Base-by-base conservation (phyloP, 176 grass and related monocot species). In the Oryza meridionalis region DNA sequence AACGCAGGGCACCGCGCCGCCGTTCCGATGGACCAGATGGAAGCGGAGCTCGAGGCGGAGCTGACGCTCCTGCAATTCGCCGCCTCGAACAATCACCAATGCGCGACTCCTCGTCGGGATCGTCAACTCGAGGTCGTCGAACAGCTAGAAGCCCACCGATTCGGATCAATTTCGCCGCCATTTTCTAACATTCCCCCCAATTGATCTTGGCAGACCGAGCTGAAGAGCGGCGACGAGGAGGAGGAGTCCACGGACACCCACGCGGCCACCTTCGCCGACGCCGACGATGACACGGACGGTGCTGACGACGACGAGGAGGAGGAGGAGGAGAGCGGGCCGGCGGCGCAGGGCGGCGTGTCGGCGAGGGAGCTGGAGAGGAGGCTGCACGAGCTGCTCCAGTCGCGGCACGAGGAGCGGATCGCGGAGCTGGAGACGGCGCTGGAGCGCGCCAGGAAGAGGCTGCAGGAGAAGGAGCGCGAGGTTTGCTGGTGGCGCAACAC, bases 401-500 rank as follows among this genome's bases (percentile, higher is more conserved):
- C 82, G 1, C 90, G 78, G 78, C 93, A 96, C 77, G 83, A 90
- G 73, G 86, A 93, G 71, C 82, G 96, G 82, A 99, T 99, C 76
- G 84, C 78, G 21, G 89, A 99, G 84, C 91, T 99, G 31, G 91
- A 99, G 77, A 84, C 81, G 27, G 96, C 81, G 22, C 75, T 99
- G 81, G 82, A 90, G 29, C 59, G 83, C 73, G 96, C 90, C 5
- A 77, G 83, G 81, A 73, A 38, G 73, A 94, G 85, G 85, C 91
- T 99, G 13, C 49, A 16, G 6, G 91, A 96, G 6, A 94, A 86
- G 77, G 93, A 96, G 77, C 85, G 90, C 45, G 96, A 96, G 87
- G 83, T 93, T 51, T 88, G 50, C 71, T 93, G 96, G 89, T 99
- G 93, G 96, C 91, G 83, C 83, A 91, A 99, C 96, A 96, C 93